These are phyloP conservation scores for Sphaerosporella brunnea DNA, from an alignment of 495 filamentous ascomycete species.

Conservation along the genomic window DNA sequence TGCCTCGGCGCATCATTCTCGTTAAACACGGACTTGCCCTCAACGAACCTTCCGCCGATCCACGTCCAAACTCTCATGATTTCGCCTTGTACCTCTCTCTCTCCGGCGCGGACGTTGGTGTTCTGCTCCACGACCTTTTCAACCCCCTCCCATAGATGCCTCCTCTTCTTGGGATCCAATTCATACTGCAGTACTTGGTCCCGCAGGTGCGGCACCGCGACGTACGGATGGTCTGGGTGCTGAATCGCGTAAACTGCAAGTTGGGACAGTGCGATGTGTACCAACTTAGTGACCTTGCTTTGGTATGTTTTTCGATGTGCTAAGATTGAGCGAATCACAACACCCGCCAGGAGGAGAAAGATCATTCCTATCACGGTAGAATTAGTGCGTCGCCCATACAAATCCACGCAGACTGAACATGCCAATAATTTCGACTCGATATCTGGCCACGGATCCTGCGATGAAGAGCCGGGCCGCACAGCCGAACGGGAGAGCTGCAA, in stretches of 20 bases:
- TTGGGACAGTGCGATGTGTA: constrained; percentile 61
- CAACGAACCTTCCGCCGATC: constrained; percentile 42
- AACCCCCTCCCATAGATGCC: constrained; percentile 67
- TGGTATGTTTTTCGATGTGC: constrained; percentile 28
- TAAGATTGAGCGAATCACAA: constrained; percentile 40
- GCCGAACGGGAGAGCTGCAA: constrained; percentile 69
- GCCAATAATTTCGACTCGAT: constrained; percentile 65
- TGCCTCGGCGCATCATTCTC: neutral
- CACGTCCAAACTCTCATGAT: constrained; percentile 87
- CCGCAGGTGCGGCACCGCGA: constrained; percentile 71
- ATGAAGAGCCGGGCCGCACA: constrained; percentile 80
- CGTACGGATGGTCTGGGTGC: constrained; percentile 45
- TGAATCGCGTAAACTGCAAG: constrained; percentile 52
- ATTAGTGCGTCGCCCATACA: no score
- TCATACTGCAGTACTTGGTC: constrained; percentile 80
- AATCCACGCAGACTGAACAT: neutral
- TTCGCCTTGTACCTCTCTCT: constrained; percentile 72
- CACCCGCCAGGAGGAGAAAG: constrained; percentile 31
- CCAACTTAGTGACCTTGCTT: constrained; percentile 47
- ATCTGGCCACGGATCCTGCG: constrained; percentile 77
- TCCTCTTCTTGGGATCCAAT: constrained; percentile 52
- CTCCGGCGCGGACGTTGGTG: constrained; percentile 71
- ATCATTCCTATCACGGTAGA: constrained; percentile 28
- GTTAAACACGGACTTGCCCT: neutral
- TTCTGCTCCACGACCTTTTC: constrained; percentile 75